A percentile compares a stretch with the other conserved stretches of the same genome.
Evolutionary conservation across 768 basidiomycete genomes (phyloP).

Genomic region (Tubosaeta brunneosetosa): DNA sequence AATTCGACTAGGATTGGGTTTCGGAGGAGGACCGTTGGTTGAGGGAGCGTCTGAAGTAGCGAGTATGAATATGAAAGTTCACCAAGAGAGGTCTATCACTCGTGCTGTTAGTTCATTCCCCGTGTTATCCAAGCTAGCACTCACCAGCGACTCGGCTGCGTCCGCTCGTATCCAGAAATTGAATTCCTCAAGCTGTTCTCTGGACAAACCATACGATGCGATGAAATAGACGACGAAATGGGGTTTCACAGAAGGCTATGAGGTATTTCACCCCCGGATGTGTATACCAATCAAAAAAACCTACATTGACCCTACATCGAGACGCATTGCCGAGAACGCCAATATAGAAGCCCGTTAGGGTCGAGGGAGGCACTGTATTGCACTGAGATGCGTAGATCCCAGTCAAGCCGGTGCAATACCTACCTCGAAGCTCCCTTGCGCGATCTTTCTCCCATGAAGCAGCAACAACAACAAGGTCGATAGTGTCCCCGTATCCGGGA

Average conservation of each 20-base stretch:
- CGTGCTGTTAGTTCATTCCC: background rate
- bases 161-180: slow-evolving; percentile 56
- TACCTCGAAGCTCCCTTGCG: slow-evolving; percentile 72
- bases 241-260: slow-evolving; percentile 43
- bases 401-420: slow-evolving; percentile 3
- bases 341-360: slow-evolving; percentile 77
- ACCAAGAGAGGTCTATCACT: slow-evolving; percentile 3
- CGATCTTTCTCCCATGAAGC: slow-evolving; percentile 78
- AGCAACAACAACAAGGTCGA: slow-evolving; percentile 76
- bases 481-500: slow-evolving; percentile 71
- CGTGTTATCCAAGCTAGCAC: background rate
- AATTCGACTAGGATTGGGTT: slow-evolving; percentile 68
- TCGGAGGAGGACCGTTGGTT: slow-evolving; percentile 54
- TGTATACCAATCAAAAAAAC: slow-evolving; percentile 11
- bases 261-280: background rate
- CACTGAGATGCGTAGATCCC: background rate
- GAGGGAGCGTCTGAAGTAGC: slow-evolving; percentile 42
- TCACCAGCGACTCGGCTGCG: slow-evolving; percentile 21
- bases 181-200: slow-evolving; percentile 63
- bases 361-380: slow-evolving; percentile 57
- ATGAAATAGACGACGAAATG: slow-evolving; percentile 74
- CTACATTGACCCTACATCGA: slow-evolving; percentile 37
- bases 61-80: slow-evolving; percentile 53
- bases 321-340: slow-evolving; percentile 56
- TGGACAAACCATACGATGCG: slow-evolving; percentile 66